Conservation (phyloP, 331 rosid species). For the Quercus lobata region DNA sequence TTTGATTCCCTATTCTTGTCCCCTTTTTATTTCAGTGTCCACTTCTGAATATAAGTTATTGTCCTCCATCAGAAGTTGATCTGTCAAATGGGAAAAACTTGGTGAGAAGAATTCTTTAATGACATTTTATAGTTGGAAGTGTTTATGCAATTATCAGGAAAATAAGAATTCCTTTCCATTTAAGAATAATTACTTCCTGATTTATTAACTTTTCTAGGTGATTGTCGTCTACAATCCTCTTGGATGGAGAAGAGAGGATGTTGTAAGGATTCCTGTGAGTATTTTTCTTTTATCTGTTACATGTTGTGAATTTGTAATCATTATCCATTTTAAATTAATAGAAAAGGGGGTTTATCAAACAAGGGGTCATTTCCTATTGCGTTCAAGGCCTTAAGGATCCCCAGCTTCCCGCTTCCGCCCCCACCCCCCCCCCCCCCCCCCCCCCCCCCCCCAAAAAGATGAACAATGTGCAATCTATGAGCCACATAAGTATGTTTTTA, state of each 20-base stretch:
- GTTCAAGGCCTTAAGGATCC: neutral
- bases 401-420: neutral
- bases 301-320: too few species aligned
- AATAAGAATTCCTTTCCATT: neutral
- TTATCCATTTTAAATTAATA: too few species aligned
- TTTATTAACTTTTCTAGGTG: conserved; percentile 33
- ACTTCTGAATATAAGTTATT: conserved; percentile 83
- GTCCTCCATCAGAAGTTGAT: conserved; percentile 82
- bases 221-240: conserved; percentile 55
- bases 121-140: neutral
- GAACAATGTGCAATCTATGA: conserved; percentile 1
- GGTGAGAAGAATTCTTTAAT: conserved; percentile 39
- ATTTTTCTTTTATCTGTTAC: neutral
- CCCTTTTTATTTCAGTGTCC: conserved; percentile 56
- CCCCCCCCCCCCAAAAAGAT: neutral
- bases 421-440: neutral
- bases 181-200: neutral
- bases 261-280: conserved; percentile 70
- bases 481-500: conserved; percentile 1
- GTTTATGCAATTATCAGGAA: conserved; percentile 1
- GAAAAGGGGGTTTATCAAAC: too few species aligned
- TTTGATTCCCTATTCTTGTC: neutral
- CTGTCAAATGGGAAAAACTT: conserved; percentile 65
- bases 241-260: conserved; percentile 68
- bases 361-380: neutral